phyloP scores from a whole-genome alignment of 805 yeast species.

The Komagataella phaffii region DNA sequence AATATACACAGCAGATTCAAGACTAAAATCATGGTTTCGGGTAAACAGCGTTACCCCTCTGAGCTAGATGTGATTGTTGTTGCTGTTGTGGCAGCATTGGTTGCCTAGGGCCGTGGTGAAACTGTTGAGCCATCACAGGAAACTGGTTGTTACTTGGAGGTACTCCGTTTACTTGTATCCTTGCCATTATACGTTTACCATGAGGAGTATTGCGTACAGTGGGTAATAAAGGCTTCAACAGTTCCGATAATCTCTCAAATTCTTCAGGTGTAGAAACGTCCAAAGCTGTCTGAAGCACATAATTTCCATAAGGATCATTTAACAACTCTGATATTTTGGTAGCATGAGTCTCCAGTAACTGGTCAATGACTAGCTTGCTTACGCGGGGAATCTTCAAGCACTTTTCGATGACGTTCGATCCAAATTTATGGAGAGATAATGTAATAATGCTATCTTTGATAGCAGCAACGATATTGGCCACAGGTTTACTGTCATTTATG shows the following conservation, averaged over 20 bases:
- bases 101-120: not conserved
- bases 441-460: slow-evolving; percentile 9
- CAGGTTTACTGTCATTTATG: slow-evolving; percentile 1
- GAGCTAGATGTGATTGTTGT: not conserved
- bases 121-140: not conserved
- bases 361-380: slow-evolving; percentile 29
- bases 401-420: slow-evolving; percentile 47
- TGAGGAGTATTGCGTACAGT: slow-evolving; percentile 85
- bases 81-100: not conserved
- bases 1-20: not conserved
- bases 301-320: slow-evolving; percentile 48
- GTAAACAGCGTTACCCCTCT: not conserved
- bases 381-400: slow-evolving; percentile 33
- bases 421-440: slow-evolving; percentile 46
- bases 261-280: slow-evolving; percentile 40
- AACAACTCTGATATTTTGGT: slow-evolving; percentile 15
- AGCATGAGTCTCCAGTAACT: slow-evolving; percentile 21
- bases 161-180: slow-evolving; percentile 23
- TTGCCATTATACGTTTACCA: slow-evolving; percentile 84
- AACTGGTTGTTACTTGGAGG: slow-evolving; percentile 1
- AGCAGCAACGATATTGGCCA: slow-evolving; percentile 2
- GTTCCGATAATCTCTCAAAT: slow-evolving; percentile 38
- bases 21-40: not conserved
- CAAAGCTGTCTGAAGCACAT: slow-evolving; percentile 44
- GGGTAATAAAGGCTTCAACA: slow-evolving; percentile 62